Percentiles rank a stretch among this genome's conserved stretches.
Evolutionary conservation across 768 basidiomycete species (phyloP).

Genomic region (Leucogyrophana mollusca): DNA sequence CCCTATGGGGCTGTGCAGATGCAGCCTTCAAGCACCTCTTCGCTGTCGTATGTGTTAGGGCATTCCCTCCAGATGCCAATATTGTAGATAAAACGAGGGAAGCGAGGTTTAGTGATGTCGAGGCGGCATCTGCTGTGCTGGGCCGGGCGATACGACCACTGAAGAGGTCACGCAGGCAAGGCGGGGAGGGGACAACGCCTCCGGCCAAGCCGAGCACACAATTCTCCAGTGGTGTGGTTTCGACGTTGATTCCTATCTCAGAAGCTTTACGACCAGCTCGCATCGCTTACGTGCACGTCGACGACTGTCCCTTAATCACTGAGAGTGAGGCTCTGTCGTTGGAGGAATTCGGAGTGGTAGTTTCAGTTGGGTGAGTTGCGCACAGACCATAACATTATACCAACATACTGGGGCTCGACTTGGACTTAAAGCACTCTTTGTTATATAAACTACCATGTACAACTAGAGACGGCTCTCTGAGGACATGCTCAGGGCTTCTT

Average conservation of each 20-base stretch:
- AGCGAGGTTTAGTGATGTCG: conserved; percentile 12
- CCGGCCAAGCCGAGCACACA: conserved; percentile 4
- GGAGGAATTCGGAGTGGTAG: conserved; percentile 33
- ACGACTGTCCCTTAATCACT: conserved; percentile 37
- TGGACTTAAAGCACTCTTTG: no score
- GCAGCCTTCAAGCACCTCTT: conserved; percentile 36
- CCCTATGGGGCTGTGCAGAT: conserved; percentile 51
- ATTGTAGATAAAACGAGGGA: background rate
- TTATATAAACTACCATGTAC: no score
- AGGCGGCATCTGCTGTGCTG: conserved; percentile 23
- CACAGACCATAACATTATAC: background rate
- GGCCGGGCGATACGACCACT: conserved; percentile 36
- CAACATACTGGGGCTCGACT: no score
- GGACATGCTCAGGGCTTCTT: no score
- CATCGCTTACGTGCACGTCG: conserved; percentile 44
- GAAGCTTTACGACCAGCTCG: conserved; percentile 31
- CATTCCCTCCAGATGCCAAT: conserved; percentile 8
- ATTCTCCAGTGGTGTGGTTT: conserved; percentile 19
- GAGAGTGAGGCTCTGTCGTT: conserved; percentile 37
- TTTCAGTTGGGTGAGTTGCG: conserved; percentile 17
- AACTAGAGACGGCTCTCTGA: no score
- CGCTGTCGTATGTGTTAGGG: conserved; percentile 36
- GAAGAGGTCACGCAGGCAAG: conserved; percentile 22
- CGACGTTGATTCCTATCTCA: conserved; percentile 35
- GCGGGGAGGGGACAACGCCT: conserved; percentile 1